Evolutionary conservation across 257 asterid genomes (phyloP), one percentile per base, ranked within the genome.

Genomic region (Solanum dulcamara): DNA sequence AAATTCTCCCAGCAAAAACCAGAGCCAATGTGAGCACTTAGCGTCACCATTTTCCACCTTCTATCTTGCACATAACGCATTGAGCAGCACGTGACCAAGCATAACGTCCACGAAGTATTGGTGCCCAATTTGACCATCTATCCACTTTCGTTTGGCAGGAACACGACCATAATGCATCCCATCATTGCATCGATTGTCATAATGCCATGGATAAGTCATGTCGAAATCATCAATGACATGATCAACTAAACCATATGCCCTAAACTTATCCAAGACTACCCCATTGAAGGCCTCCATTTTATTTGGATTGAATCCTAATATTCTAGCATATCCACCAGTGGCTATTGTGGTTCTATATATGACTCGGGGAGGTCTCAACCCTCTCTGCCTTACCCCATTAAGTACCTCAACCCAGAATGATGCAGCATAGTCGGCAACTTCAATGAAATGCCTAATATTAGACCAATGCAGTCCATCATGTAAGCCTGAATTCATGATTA

Each of bases 161-260:
- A 95, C 95, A 26, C 99, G 97, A 17, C 99, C 99, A 7, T 95
- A 96, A 90, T 96, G 99, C 40, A 95, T 97, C 74, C 99, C 98
- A 5, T 97, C 98, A 37, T 90, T 97, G 89, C 97, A 94, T 85
- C 99, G 90, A 86, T 95, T 97, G 55, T 93, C 97, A 17, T 85
- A 97, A 84, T 97, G 99, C 98, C 99, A 96, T 6, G 99, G 97
- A 88, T 90, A 97, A 12, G 98, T 95, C 95, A 97, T 89, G 82
- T 97, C 99, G 1, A 97, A 97, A 87, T 87, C 94, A 74, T 97
- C 99, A 12, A 97, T 86, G 3, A 94, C 97, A 37, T 81, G 48
- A 84, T 80, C 85, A 4, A 97, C 79, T 33, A 91, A 88, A 44
- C 92, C 90, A n/a, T 91, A 83, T 15, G 88, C 85, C 91, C 92